Evolutionary conservation across 2,329 filamentous ascomycete genomes (phyloP), one percentile per base, ranked within the genome.

Genomic region (Cadophora malorum): DNA sequence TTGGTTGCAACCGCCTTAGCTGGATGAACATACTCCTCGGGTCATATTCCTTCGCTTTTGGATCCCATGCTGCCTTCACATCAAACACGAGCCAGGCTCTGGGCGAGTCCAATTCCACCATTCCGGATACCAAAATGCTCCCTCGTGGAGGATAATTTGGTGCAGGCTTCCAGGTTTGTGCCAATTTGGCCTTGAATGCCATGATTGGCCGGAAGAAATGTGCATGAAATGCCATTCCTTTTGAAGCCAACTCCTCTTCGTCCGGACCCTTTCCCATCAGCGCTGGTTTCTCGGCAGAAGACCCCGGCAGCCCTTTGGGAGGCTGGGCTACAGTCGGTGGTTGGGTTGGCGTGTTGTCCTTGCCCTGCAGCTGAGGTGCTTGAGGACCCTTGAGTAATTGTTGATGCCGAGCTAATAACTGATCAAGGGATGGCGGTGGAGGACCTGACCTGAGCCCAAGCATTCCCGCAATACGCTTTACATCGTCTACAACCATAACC

Each of bases 61-160:
- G 86, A 73, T 89, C 82, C 77, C 85, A 90, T 76, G 83, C 86
- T 1, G 81, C 84, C 12, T 77, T 67, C 1, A 86, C 85, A 68
- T 87, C 84, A 14, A 88, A 78, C 2, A 82, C 81, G 65, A 88
- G 74, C 61, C 79, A 79, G 0, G 82, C 81, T 25, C 77, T 81
- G 1, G 82, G 75, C 1, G 84, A 81, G 50, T 83, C 79, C 1
- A 89, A 67, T 69, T 88, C 84, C 1, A 90, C 82, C 12, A 88
- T 75, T 0, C 87, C 87, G 19, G 83, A 83, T 1, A 89, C 80
- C 1, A 79, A 75, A 58, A 89, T 79, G 63, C 82, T 83, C 4
- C 87, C 87, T 12, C 83, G 79, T 5, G 81, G 83, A 0, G 85
- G 84, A 1, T 80, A 77, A 8, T 78, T 77, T 56, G 76, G 78